Evolutionary conservation across 2,329 filamentous ascomycete species (phyloP), one percentile per base, ranked within the genome.

Genomic region (Pseudocercospora eumusae): DNA sequence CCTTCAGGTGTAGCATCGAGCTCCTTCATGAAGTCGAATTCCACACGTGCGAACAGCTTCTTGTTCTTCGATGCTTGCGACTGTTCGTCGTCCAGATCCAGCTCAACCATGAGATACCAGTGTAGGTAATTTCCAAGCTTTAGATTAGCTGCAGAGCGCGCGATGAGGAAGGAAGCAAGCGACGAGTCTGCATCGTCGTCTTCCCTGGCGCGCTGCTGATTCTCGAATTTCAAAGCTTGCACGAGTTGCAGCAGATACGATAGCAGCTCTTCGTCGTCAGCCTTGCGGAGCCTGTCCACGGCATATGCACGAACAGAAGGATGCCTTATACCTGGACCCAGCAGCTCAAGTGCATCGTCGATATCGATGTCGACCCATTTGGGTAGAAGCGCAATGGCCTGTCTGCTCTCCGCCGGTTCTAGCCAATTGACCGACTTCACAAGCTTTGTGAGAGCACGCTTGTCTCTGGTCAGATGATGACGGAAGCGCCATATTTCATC

Each of bases 21-120:
- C 75, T 95, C 91, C 5, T 86, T 82, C 92, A 98, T 96, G 75
- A 98, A 99, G 72, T 98, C 92, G 71, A 92, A 99, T 62, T 95
- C 93, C 8, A 99, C 91, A 70, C 93, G 92, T 27, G 91, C 89
- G 76, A 96, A 99, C 18, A 98, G 86, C 65, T 91, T 90, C 50
- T 91, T 89, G 72, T 93, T 86, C 21, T 87, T 84, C 11, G 69
- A 63, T 3, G 70, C 56, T 69, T 93, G 91, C 47, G 92, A 89
- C 3, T 87, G 86, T 4, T 63, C 57, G 18, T 69, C 65, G 74
- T 97, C 93, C 69, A 66, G 57, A 33, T 96, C 92, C 69, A 93
- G 96, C 77, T 99, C 96, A 1, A 99, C 95, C 88, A 97, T 97
- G 2, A 99, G 83, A 75, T 98, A 99, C 95, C 95, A 99, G 75